Evolutionary conservation across 495 filamentous ascomycete genomes (phyloP), one percentile per base, ranked within the genome.

Genomic region (Xylaria acuta): DNA sequence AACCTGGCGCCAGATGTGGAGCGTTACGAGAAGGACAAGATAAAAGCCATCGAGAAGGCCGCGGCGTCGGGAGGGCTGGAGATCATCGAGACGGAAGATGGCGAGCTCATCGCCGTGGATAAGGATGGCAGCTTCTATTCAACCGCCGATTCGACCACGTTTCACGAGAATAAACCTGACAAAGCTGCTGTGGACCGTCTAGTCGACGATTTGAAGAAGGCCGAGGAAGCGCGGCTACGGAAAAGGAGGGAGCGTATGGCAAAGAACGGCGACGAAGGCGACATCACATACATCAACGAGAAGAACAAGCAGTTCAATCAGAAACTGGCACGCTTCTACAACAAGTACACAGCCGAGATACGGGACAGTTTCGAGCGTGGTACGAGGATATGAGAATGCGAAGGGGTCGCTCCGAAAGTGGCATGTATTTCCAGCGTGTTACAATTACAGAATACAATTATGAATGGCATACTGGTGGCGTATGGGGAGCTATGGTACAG

Each of bases 221-320:
- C 93, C 5, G 96, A 98, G 83, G 94, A 97, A 74, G 84, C 88
- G 38, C 84, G 94, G 45, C 80, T 97, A 82, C 93, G 92, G 87
- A 95, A 96, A 85, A 88, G 93, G 74, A 90, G 88, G 78, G 93
- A 94, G 71, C 87, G 94, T 69, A 89, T 87, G 81, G 90, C 88
- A 18, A 88, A 93, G 73, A 92, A 93, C 30, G 90, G 87, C 62
- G 89, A 91, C 59, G 93, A 94, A 43, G 89, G 88, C 34, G 96
- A 99, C 80, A 93, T 98, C 71, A 98, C 97, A 12, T 98, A 97
- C 83, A 99, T 99, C 87, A 99, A 99, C 82, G 94, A 97, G 82
- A 98, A 98, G 92, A 97, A 97, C 86, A 97, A 97, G 86, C 93
- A 97, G 85, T 98, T 99, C 85, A 99, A 99, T 88, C 92, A 96